These are phyloP conservation scores for Lithohypha guttulata DNA, from an alignment of 2,329 filamentous ascomycete genomes.

Conservation along the genomic window DNA sequence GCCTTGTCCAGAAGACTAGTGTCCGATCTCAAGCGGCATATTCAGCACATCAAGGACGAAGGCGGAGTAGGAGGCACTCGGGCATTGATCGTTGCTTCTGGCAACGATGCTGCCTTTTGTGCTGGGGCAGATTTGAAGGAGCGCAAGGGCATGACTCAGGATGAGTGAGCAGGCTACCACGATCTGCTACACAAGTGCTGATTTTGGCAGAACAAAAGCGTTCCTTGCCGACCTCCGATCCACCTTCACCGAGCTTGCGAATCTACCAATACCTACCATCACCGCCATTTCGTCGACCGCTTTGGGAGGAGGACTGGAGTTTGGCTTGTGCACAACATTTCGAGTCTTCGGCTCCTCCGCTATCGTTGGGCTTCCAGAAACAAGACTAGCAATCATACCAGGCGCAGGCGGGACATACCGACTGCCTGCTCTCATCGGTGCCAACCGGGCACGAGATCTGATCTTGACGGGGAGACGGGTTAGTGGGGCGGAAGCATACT, in stretches of 20 bases:
- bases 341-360: slow-evolving; percentile 75
- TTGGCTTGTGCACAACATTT: slow-evolving; percentile 80
- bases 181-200: slow-evolving; percentile 4
- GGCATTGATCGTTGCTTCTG: slow-evolving; percentile 73
- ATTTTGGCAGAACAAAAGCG: slow-evolving; percentile 51
- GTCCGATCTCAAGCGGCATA: slow-evolving; percentile 56
- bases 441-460: slow-evolving; percentile 72
- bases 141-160: slow-evolving; percentile 59
- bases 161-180: slow-evolving; percentile 67
- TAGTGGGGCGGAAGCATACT: slow-evolving; percentile 74
- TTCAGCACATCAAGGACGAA: slow-evolving; percentile 59
- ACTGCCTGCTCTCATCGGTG: slow-evolving; percentile 69
- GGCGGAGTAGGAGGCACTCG: slow-evolving; percentile 53
- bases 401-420: slow-evolving; percentile 89
- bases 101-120: slow-evolving; percentile 80
- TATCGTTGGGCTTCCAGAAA: slow-evolving; percentile 76
- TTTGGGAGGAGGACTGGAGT: slow-evolving; percentile 85
- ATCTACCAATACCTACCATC: slow-evolving; percentile 80
- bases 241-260: slow-evolving; percentile 62
- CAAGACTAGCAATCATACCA: slow-evolving; percentile 83
- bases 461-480: slow-evolving; percentile 85
- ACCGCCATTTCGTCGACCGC: slow-evolving; percentile 75
- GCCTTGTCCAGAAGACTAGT: slow-evolving; percentile 77
- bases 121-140: slow-evolving; percentile 93
- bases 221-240: slow-evolving; percentile 69